Evolutionary conservation across 495 filamentous ascomycete genomes (phyloP), one percentile per base, ranked within the genome.

Genomic region (Entonaema liquescens): DNA sequence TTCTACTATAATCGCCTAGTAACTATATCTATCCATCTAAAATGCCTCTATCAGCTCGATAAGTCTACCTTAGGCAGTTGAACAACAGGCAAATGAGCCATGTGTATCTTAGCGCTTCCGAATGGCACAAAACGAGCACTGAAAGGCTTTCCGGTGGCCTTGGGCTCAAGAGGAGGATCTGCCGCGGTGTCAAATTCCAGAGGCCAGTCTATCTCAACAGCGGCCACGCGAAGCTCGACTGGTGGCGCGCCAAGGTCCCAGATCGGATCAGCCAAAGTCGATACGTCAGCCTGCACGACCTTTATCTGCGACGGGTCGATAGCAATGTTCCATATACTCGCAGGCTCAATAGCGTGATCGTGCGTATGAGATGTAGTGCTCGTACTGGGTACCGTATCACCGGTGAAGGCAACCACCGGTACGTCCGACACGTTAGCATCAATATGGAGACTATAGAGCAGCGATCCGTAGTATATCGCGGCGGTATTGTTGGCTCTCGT

Each of bases 71-170:
- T 65, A 2, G 21, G 57, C 38, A 78, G 52, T 12, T 72, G 9
- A 1, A 81, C 67, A 19, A 69, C 63, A 19, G 88, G 87, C 38
- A 90, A 74, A 71, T 89, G 86, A 21, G 83, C 81, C 81, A 89
- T 88, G 70, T 87, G 86, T 54, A 87, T 71, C 79, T 87, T 88
- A 29, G 87, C 83, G 63, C 83, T 83, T 6, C 83, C 87, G 71
- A 86, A 88, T 7, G 87, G 88, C 35, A 84, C 81, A 33, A 89
- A 75, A 19, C 76, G 80, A 13, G 83, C 81, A 56, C 81, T 75
- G 28, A 81, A 80, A 40, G 78, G 65, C 29, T 77, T 76, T 0
- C 82, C 83, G 6, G 44, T 73, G 2, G 63, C 49, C 49, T 65
- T 61, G 0, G 76, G 74, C 17, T 74, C 47, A 15, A 77, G 70